Evolutionary conservation across 108 stramenopile genomes (phyloP).

Genomic region (Cyclostephanos tholiformis): DNA sequence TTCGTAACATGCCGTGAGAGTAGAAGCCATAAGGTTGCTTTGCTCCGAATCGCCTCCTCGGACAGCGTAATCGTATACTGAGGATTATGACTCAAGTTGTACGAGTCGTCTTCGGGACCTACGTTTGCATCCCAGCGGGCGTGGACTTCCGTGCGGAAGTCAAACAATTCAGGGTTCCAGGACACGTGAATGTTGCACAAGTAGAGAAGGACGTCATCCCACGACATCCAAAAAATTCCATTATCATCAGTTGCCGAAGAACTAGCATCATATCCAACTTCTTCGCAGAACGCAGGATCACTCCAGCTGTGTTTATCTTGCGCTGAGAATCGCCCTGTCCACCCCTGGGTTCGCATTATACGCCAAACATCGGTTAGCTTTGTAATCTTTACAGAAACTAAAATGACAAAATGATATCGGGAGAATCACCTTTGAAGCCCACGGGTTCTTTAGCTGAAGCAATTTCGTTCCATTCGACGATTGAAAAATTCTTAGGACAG

Average conservation of each 20-base stretch:
- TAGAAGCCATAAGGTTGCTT: constrained; percentile 73
- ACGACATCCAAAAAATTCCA: constrained; percentile 92
- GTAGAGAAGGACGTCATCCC: constrained; percentile 73
- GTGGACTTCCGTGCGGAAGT: constrained; percentile 50
- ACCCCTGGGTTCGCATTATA: constrained; percentile 32
- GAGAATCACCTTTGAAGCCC: constrained; percentile 58
- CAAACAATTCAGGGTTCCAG: constrained; percentile 77
- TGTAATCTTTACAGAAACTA: no score
- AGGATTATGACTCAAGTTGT: constrained; percentile 78
- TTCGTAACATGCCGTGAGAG: constrained; percentile 78
- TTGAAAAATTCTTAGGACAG: constrained; percentile 77
- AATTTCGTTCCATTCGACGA: constrained; percentile 62
- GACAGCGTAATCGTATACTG: constrained; percentile 70
- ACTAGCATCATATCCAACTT: constrained; percentile 65
- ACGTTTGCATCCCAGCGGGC: constrained; percentile 56
- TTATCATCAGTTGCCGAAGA: constrained; percentile 67
- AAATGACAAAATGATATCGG: neutral
- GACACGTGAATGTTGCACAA: constrained; percentile 75
- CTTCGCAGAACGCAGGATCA: constrained; percentile 41
- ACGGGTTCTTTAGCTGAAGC: constrained; percentile 92
- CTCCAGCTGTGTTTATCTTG: constrained; percentile 57
- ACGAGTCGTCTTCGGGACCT: constrained; percentile 70
- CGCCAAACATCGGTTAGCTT: no score
- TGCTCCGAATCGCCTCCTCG: constrained; percentile 56
- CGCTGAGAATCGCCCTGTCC: constrained; percentile 66